These are phyloP conservation scores for Aspergillus fumigatus DNA, from an alignment of 2,329 filamentous ascomycete genomes.

Conservation along the genomic window DNA sequence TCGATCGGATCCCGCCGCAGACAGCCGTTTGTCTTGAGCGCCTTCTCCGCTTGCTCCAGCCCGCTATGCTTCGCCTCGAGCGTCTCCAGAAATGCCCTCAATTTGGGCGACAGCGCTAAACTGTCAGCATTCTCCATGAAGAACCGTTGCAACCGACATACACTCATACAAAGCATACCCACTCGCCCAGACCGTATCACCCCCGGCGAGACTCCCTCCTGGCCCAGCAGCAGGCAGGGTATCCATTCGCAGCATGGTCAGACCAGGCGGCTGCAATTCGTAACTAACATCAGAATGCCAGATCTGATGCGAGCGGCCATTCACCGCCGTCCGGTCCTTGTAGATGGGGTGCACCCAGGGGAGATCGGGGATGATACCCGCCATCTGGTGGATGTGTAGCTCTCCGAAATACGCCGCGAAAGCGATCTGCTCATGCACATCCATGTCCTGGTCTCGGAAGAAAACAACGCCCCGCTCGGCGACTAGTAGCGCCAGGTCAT, in stretches of 20 bases:
- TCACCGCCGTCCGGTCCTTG: background rate
- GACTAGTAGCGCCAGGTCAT: constrained; percentile 57
- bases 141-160: too few species aligned
- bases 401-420: constrained; percentile 31
- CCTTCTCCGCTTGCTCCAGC: constrained; percentile 21
- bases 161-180: constrained; percentile 26
- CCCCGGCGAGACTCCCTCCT: constrained; percentile 13
- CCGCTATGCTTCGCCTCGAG: constrained; percentile 26
- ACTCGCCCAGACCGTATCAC: constrained; percentile 27
- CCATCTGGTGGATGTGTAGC: constrained; percentile 20
- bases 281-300: constrained; percentile 26
- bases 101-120: too few species aligned
- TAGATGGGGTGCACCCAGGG: constrained; percentile 8
- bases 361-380: constrained; percentile 6
- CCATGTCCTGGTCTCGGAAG: constrained; percentile 53
- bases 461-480: constrained; percentile 60
- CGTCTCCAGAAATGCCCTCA: constrained; percentile 23
- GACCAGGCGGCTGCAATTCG: constrained; percentile 26
- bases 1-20: constrained; percentile 28
- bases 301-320: constrained; percentile 1
- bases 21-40: constrained; percentile 13
- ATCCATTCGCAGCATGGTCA: constrained; percentile 24
- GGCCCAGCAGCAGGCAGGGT: constrained; percentile 13
- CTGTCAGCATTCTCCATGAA: too few species aligned
- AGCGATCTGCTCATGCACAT: constrained; percentile 23